Conservation (phyloP, 352 stramenopile genomes). For the Phytophthora cactorum region DNA sequence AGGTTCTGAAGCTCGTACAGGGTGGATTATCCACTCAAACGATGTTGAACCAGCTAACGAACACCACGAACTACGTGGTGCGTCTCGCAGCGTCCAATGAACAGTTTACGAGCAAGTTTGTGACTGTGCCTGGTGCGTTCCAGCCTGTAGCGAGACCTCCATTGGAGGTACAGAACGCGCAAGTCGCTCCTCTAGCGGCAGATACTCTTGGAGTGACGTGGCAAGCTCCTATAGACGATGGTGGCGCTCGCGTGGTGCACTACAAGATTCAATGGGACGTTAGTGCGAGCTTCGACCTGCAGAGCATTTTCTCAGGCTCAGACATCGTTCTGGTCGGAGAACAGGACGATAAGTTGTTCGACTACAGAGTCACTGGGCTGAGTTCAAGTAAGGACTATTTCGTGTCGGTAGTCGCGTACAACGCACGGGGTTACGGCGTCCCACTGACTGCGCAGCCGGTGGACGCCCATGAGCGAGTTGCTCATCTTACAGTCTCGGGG, state of each 20-base stretch:
- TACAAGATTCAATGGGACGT: constrained; percentile 95
- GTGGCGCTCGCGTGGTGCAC: constrained; percentile 81
- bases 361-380: constrained; percentile 56
- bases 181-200: constrained; percentile 45
- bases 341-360: background rate
- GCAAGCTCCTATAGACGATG: constrained; percentile 64
- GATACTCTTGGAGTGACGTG: constrained; percentile 74
- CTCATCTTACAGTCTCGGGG: constrained; percentile 46
- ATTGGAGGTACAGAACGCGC: constrained; percentile 31
- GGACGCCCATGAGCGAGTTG: constrained; percentile 59
- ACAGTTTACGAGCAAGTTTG: constrained; percentile 39
- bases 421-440: constrained; percentile 73
- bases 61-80: constrained; percentile 51
- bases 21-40: constrained; percentile 45
- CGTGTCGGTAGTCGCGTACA: constrained; percentile 86
- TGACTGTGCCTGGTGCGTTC: constrained; percentile 24
- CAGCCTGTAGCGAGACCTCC: constrained; percentile 39
- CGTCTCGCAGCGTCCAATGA: constrained; percentile 48
- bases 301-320: constrained; percentile 65
- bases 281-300: constrained; percentile 79
- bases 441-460: constrained; percentile 49
- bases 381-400: constrained; percentile 65
- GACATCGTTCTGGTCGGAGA: constrained; percentile 36
- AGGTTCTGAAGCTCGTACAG: constrained; percentile 32
- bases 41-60: constrained; percentile 23